Base-by-base conservation (phyloP, 2,329 filamentous ascomycete species). In the Rachicladosporium sp. region DNA sequence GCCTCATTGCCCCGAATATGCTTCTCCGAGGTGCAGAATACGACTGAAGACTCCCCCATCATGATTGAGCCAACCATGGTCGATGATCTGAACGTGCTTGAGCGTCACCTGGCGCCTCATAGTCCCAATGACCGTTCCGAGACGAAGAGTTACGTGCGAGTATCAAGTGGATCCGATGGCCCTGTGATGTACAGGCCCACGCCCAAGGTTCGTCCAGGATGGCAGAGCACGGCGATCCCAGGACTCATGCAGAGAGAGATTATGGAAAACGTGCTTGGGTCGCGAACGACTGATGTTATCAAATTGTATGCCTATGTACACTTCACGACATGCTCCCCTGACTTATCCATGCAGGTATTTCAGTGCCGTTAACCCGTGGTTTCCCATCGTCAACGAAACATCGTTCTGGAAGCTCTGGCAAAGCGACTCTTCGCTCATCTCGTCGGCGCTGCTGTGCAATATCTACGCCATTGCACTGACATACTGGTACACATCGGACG, bases 131-230 rank as follows among this genome's bases (percentile, higher is more conserved):
- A 42, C 7, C 52, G 57, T 12, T 41, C 44, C 8, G 40, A 53
- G 10, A 12, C 9, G 8, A 64, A 62, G 23, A 65, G 63, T 10
- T 73, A 73, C 43, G 68, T 69, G 35, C 67, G 69, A 6, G 63
- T 72, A 21, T 68, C 66, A 2, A 69, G 64, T 37, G 65, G 58
- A 38, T 46, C 52, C 4, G 58, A 64, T 11, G 54, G 63, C 35
- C 57, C 61, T 4, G 56, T 65, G 4, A 54, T 64, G 2, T 64
- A 64, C 36, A 50, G 61, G 6, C 69, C 68, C 4, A 66, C 73
- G 3, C 67, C 69, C 7, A 58, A 68, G 31, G 65, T 66, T 36
- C 62, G 70, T 37, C 65, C 67, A 42, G 70, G 69, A 11, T 13
- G 35, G 5, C 33, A 33, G 5, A 19, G 27, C 4, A 27, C 38